Conservation (phyloP, 805 yeast genomes). For the Teunomyces gatunensis region DNA sequence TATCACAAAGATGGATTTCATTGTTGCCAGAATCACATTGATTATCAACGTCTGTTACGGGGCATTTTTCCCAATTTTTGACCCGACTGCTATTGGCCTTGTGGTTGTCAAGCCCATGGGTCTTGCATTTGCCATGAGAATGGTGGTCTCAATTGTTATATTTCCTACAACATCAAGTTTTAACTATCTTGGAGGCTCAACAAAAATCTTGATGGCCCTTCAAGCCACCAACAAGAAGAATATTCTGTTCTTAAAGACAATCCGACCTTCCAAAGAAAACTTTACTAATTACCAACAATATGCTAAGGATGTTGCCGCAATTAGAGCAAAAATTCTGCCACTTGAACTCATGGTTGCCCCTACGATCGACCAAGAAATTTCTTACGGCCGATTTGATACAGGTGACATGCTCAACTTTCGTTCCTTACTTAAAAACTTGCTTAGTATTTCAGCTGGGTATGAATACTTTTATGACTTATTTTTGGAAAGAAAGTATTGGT, state of each 20-base stretch:
- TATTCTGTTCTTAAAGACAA: conserved; percentile 18
- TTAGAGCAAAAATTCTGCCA: conserved; percentile 16
- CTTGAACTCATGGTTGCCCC: conserved; percentile 18
- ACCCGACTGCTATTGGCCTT: conserved; percentile 18
- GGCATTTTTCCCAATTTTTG: conserved; percentile 25
- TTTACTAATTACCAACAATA: conserved; percentile 22
- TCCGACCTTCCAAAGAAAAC: conserved; percentile 25
- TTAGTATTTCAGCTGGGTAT: conserved; percentile 22
- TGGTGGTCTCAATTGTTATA: conserved; percentile 16
- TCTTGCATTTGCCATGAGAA: conserved; percentile 19
- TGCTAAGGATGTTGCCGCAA: conserved; percentile 14
- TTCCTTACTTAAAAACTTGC: conserved; percentile 19
- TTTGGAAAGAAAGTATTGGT: conserved; percentile 24
- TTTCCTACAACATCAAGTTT: conserved; percentile 29
- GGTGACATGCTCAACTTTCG: conserved; percentile 27
- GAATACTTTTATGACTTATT: conserved; percentile 27
- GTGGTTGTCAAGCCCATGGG: conserved; percentile 25
- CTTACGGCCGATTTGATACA: conserved; percentile 26
- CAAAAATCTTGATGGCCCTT: conserved; percentile 13
- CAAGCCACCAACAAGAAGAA: conserved; percentile 17
- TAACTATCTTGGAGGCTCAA: conserved; percentile 18
- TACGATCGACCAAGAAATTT: conserved; percentile 20
- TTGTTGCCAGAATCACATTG: conserved; percentile 21
- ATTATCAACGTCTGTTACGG: conserved; percentile 24
- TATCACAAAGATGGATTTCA: conserved; percentile 12